Base-by-base conservation (phyloP, 2,329 filamentous ascomycete genomes). In the Anthostomella pinea region DNA sequence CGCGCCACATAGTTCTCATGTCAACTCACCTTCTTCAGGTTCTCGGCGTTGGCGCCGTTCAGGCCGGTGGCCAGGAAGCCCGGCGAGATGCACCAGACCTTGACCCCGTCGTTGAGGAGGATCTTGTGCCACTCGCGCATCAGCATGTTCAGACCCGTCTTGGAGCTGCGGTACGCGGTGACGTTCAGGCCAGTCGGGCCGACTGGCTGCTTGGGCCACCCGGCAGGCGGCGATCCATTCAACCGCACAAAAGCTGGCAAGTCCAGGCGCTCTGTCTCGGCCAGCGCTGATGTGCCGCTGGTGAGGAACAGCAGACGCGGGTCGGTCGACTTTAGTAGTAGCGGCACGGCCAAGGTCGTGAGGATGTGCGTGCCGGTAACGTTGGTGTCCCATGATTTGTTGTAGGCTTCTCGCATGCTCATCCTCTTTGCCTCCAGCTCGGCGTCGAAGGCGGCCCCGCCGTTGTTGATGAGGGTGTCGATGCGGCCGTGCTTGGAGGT, bases 401-500 rank as follows among this genome's bases (percentile, higher is more conserved):
- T 67, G 53, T 59, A 71, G 29, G 49, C 52, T 25, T 67, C 63
- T 9, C 68, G 62, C 35, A 58, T 48, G 9, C 48, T 49, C 33
- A 64, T 39, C 8, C 45, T 41, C 13, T 59, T 56, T 0, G 36
- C 2, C 5, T 29, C 5, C n/a, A 57, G 36, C 2, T 60, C 48
- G 8, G 37, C 53, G 38, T 62, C 60, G 45, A 70, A 69, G 16
- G 53, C 51, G 16, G 32, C 56, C 59, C 67, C 70, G 3, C 67
- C 70, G 33, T 76, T 75, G 56, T 75, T 75, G 43, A 75, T 54
- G 3, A 76, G 54, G 6, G 60, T 51, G 34, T 75, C 72, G 1
- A 76, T 26, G 7, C 52, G 56, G 14, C 65, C 68, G 33, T 59
- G 58, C 9, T 56, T 58, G 4, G 50, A 43, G 6, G 56, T 21